Evolutionary conservation across 176 grass and related monocot species (phyloP), one percentile per base, ranked within the genome.

Genomic region (Musa beccarii): DNA sequence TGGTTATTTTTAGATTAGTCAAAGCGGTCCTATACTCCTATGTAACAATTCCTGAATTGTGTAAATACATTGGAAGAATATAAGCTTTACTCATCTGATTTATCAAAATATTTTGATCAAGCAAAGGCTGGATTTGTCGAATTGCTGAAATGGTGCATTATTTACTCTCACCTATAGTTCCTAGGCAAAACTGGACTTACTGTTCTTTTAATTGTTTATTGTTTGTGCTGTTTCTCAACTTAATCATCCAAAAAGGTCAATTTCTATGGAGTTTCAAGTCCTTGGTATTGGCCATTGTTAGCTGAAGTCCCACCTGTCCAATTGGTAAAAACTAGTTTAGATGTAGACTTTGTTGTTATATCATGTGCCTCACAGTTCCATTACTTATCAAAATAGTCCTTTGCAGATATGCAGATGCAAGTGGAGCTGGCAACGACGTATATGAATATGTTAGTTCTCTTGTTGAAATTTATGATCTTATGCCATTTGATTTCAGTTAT

Each of bases 321-420:
- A 43, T 43, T 43, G 34, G 34, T 43, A 43, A 43, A 43, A 43
- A 43, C 34, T 43, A 43, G 34, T 43, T 43, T 43, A 43, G 34
- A 43, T 43, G 34, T 43, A 6, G 34, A 43, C 3, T 43, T 43
- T 43, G 57, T 50, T 69, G 67, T 16, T 43, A 6, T 8, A 8
- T 49, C 29, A 69, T 51, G 26, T 51, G 67, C 26, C 67, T 8
- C 15, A 17, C 20, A 17, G 20, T 62, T 62, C 8, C 7, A 17
- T 62, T 28, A 29, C 13, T 51, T 16, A 10, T 23, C 43, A 62
- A 21, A 34, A 22, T 1, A 22, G 24, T 73, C 21, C n/a, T 55
- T 29, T 82, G 66, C 84, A 94, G 96, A 73, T 99, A 99, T 75
- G 96, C 91, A 49, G 96, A 99, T 81, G 77, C 96, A 9, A 99